Evolutionary conservation across 768 basidiomycete species (phyloP).

Genomic region (Mycena galericulata): DNA sequence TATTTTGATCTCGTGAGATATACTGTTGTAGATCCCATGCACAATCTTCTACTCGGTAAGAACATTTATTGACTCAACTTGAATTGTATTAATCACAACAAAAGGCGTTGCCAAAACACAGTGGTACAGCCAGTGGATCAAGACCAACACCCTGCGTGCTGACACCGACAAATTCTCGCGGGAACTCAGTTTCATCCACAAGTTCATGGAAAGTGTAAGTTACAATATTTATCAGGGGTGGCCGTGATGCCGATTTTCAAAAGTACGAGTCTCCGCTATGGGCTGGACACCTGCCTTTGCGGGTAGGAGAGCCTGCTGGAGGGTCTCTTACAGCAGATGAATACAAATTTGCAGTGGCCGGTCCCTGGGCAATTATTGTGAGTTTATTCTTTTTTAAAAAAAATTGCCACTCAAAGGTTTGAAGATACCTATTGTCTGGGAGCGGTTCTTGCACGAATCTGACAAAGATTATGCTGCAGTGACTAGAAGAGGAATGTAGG

Average conservation of each 20-base stretch:
- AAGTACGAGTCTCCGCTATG: not conserved
- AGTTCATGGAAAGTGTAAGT: constrained; percentile 28
- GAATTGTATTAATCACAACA: not conserved
- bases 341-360: too few relatives aligned
- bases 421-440: too few relatives aligned
- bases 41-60: constrained; percentile 18
- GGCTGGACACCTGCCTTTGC: not conserved
- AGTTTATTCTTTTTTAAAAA: too few relatives aligned
- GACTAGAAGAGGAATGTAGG: too few relatives aligned
- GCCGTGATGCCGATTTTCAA: too few relatives aligned
- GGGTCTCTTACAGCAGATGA: not conserved
- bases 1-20: constrained; percentile 20
- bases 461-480: too few relatives aligned
- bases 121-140: constrained; percentile 41
- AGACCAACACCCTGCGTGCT: constrained; percentile 18
- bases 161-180: not conserved
- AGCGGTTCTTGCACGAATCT: too few relatives aligned
- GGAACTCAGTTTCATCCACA: constrained; percentile 34
- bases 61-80: not conserved
- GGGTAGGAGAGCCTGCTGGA: not conserved
- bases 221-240: too few relatives aligned
- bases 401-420: too few relatives aligned
- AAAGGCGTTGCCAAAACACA: constrained; percentile 39
- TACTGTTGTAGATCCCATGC: constrained; percentile 30
- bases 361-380: too few relatives aligned